Base-by-base conservation (phyloP, 805 yeast species). In the Suhomyces sp. region DNA sequence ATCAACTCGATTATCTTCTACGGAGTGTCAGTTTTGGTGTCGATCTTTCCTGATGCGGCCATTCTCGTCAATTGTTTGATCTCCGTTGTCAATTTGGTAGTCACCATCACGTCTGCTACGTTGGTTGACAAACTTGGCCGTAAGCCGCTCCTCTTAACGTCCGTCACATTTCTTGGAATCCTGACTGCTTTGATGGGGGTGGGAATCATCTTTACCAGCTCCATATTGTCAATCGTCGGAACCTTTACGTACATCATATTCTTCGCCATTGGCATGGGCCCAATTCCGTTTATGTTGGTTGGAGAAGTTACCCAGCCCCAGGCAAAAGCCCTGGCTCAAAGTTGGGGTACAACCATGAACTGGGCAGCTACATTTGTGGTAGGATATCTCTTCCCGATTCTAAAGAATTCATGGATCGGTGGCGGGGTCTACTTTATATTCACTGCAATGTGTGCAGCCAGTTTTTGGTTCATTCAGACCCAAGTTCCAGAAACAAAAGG, bases 241-340 rank as follows among this genome's bases (percentile, higher is more conserved):
- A 86, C 91, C 0, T 81, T 90, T 50, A 64, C 79, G 0, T 92
- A 90, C 65, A 91, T 93, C 47, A 84, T 87, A 0, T 81, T 90
- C 26, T 94, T 93, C 74, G 98, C 97, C 0, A 73, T 88, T 33
- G 99, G 99, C 0, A 68, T 91, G 56, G 99, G 99, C 0, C 99
- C 99, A 6, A 91, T 94, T 51, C 99, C 99, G 42, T 93, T 94
- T 71, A 72, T 93, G 59, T 71, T 92, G 49, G 86, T 93, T 9
- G 83, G 96, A 6, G 98, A 94, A 66, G 85, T 93, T n/a, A 87
- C 96, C 0, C 96, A 91, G 55, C 72, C 80, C 1, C 83, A 84
- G 54, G 93, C 93, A 1, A 85, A 84, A 53, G 92, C 92, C 2
- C 76, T 84, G 45, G 97, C 98, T 0, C 99, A 94, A 70, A 86